These are phyloP conservation scores for Tolypocladium nubicola DNA, from an alignment of 2,329 filamentous ascomycete species.

Conservation along the genomic window DNA sequence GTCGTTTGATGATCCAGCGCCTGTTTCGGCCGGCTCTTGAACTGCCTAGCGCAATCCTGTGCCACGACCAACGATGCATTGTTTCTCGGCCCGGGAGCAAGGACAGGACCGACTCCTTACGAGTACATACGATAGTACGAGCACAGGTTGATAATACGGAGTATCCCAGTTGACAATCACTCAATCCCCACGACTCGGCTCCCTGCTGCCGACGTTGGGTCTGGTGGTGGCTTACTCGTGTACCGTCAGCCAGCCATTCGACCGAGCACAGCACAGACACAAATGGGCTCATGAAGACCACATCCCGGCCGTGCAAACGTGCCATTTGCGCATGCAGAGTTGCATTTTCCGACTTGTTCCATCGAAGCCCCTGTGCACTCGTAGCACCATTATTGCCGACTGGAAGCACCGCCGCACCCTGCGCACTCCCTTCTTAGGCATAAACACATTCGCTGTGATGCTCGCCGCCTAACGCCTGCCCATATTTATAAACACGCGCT, in stretches of 20 bases:
- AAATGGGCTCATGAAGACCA: not conserved
- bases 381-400: not conserved
- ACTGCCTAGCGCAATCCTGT: not conserved
- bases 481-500: constrained; percentile 6
- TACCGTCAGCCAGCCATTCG: not conserved
- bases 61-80: not conserved
- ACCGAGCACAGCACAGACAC: not conserved
- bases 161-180: too few species aligned
- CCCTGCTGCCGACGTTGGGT: not conserved
- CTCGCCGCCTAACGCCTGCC: constrained; percentile 10
- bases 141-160: too few species aligned
- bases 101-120: not conserved
- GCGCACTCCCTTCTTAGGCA: not conserved
- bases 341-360: not conserved
- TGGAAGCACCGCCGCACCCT: not conserved
- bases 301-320: not conserved
- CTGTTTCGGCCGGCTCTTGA: not conserved
- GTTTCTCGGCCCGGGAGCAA: not conserved
- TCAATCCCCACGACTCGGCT: not conserved
- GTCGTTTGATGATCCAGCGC: not conserved
- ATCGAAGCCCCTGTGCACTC: not conserved
- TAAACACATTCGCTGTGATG: constrained; percentile 2
- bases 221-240: not conserved
- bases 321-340: not conserved
- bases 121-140: too few species aligned